A percentile compares a stretch with the other conserved stretches of the same genome.
Evolutionary conservation across 257 asterid species (phyloP).

Genomic region (Solanum chiquidenum): DNA sequence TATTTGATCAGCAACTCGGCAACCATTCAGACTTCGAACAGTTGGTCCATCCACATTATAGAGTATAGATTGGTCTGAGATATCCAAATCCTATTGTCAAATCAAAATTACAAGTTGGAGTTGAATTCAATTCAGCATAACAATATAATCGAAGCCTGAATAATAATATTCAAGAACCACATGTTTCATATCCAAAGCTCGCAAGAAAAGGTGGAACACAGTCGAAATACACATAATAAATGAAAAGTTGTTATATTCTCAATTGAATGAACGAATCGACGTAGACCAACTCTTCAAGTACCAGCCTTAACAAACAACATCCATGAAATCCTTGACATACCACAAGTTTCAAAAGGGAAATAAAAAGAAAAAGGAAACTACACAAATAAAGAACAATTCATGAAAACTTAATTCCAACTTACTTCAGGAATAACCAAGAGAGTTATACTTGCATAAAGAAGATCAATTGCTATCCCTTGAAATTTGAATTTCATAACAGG

Average conservation of each 20-base stretch:
- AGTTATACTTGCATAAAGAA: constrained; percentile 21
- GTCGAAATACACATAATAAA: not conserved
- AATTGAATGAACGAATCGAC: not conserved
- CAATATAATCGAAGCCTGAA: not conserved
- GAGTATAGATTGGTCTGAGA: constrained; percentile 60
- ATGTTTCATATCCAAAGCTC: not conserved
- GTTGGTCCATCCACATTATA: constrained; percentile 78
- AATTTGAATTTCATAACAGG: constrained; percentile 31
- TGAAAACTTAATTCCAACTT: not conserved
- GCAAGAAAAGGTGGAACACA: not conserved
- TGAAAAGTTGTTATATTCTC: not conserved
- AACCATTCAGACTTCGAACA: constrained; percentile 89
- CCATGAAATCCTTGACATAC: not conserved
- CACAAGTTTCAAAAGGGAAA: not conserved
- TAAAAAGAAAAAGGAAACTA: not conserved
- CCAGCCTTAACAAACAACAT: not conserved
- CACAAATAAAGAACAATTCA: not conserved
- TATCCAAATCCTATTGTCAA: constrained; percentile 1
- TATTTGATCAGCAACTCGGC: constrained; percentile 93
- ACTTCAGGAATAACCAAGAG: constrained; percentile 30
- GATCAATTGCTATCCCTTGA: constrained; percentile 23
- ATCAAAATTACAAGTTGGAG: not conserved
- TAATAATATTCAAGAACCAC: not conserved
- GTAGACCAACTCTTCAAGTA: not conserved
- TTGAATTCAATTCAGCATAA: not conserved